Conservation (phyloP, 257 asterid species). For the Solanum commersonii region DNA sequence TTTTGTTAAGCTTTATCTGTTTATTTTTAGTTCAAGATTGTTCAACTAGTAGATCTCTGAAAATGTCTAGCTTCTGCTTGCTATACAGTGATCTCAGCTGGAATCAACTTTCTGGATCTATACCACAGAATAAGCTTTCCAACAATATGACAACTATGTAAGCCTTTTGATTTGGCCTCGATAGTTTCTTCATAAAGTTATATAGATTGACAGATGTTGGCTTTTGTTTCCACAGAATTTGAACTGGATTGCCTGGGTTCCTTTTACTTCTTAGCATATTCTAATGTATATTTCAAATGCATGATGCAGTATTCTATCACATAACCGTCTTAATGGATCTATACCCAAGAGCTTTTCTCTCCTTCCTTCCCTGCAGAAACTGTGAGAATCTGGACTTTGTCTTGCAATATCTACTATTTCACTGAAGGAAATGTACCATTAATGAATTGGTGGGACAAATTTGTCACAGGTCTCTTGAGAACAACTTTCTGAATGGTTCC, state of each 20-base stretch:
- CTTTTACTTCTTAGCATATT: background rate
- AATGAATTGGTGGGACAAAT: background rate
- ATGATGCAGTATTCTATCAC: constrained; percentile 31
- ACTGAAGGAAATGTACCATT: background rate
- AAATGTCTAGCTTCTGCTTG: background rate
- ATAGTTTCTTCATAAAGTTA: background rate
- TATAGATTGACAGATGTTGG: background rate
- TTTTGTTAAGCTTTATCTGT: background rate
- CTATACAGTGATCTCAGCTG: constrained; percentile 35
- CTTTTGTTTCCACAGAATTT: background rate
- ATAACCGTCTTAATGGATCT: constrained; percentile 30
- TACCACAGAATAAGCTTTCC: constrained; percentile 23
- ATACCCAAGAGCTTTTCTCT: constrained; percentile 25
- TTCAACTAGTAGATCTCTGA: background rate
- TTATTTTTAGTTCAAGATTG: background rate
- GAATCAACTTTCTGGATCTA: constrained; percentile 30
- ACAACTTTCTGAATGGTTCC: constrained; percentile 33
- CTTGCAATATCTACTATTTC: background rate
- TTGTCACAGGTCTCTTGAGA: constrained; percentile 27
- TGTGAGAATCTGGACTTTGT: constrained; percentile 19
- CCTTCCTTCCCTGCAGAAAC: constrained; percentile 34
- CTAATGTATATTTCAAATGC: background rate
- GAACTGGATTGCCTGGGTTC: background rate
- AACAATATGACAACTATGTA: constrained; percentile 32
- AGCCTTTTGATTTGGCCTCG: background rate